Base-by-base conservation (phyloP, 495 filamentous ascomycete genomes). In the Hypomontagnella monticulosa region DNA sequence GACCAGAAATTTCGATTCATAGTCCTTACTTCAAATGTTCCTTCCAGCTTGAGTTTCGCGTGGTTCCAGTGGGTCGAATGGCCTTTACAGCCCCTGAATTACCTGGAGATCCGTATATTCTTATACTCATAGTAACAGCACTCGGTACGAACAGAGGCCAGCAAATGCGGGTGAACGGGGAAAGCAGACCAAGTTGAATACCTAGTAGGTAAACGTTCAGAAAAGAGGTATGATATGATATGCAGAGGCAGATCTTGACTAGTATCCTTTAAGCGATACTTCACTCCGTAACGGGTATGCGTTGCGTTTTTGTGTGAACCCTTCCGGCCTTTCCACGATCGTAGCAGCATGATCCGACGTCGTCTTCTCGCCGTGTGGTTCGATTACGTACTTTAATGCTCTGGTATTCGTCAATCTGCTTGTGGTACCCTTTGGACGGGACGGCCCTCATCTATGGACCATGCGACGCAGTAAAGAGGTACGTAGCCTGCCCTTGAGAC, bases 381-480 rank as follows among this genome's bases (percentile, higher is more conserved):
- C 46, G 38, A 61, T 74, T 70, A 74, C 71, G 69, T 74, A 71
- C 53, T 60, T 53, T 16, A 36, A 67, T 67, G 30, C 44, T 46
- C 56, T 67, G 27, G 71, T 51, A 72, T 72, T 66, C 60, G 58
- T 63, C 61, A 23, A 36, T 44, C 20, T 64, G 38, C 20, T 23
- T 54, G 60, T 43, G 57, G 61, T 48, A 55, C 61, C 55, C 49
- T 19, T 48, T 63, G 36, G 18, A 58, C 69, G 69, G 69, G 51
- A 67, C 61, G 59, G 55, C 46, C 59, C 61, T 47, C 23, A 40
- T 42, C 36, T n/a, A n/a, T n/a, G n/a, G n/a, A n/a, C n/a, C 42
- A 61, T 61, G 58, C 56, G 20, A 58, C 48, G 49, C 57, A 36
- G 55, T 65, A 57, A 57, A 49, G 41, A 48, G 43, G 32, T 8